These are phyloP conservation scores for Straminergon stramineum DNA, from an alignment of 225 moss, liverwort and hornwort species.

Conservation along the genomic window DNA sequence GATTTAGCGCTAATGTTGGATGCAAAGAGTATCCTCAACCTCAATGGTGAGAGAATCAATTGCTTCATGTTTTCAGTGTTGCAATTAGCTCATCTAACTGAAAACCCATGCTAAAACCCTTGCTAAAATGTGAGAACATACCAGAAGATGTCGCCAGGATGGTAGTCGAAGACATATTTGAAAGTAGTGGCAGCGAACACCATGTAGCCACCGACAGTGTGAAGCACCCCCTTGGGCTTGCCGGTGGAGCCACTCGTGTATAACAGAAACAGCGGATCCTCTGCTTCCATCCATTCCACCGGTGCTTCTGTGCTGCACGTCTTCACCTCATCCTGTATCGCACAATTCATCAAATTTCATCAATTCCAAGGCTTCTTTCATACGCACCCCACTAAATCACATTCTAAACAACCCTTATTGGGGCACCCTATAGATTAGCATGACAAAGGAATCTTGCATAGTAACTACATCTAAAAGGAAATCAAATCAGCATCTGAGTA, in stretches of 20 bases:
- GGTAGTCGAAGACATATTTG: conserved; percentile 40
- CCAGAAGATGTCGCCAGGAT: conserved; percentile 26
- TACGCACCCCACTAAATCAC: not conserved
- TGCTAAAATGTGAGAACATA: not conserved
- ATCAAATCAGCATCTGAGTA: not conserved
- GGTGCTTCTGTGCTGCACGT: conserved; percentile 18
- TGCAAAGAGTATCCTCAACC: not conserved
- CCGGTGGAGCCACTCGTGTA: conserved; percentile 86
- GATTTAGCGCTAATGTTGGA: not conserved
- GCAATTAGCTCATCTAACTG: not conserved
- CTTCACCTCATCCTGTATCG: conserved; percentile 28
- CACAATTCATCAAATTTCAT: not conserved
- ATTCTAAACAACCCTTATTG: not conserved
- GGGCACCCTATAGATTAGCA: not conserved
- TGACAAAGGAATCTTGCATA: not conserved
- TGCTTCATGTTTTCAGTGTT: not conserved
- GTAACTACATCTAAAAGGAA: not conserved
- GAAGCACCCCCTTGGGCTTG: conserved; percentile 62
- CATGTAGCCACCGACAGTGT: conserved; percentile 36
- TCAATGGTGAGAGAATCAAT: not conserved
- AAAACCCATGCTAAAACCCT: not conserved
- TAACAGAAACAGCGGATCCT: conserved; percentile 65
- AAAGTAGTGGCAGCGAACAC: conserved; percentile 33
- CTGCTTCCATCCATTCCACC: conserved; percentile 76
- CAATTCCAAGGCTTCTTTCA: not conserved